Base-by-base conservation (phyloP, 2,329 filamentous ascomycete species). In the Aspergillus arachidicola region DNA sequence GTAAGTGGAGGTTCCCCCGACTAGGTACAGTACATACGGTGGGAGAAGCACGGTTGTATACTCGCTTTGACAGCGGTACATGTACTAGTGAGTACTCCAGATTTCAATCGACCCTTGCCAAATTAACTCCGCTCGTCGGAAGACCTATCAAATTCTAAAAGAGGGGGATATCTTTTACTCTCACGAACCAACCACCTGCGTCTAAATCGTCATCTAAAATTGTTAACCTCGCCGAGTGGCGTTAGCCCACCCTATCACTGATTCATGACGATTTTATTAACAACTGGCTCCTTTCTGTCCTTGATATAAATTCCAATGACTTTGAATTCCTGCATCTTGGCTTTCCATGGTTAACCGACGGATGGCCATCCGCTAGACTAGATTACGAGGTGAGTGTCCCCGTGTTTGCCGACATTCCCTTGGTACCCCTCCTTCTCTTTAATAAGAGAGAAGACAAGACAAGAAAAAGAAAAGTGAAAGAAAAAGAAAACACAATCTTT, bases 391-490 rank as follows among this genome's bases (percentile, higher is more conserved):
- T 57, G 55, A 26, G 53, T 60, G 34, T 14, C 30, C 51, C 48
- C 48, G 26, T 32, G 26, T 61, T 61, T 58, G 55, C 51, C 59
- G 59, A 51, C 48, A 36, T 57, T 48, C 54, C 34, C 48, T 23
- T 50, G n/a, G 28, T 19, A 30, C 9, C 50, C 46, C 60, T 54
- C 7, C n/a, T 5, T 28, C 26, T 51, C 59, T 55, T 64, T 48
- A 65, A 61, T 57, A 16, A 48, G 59, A 68, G 50, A 64, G 26
- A 53, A 60, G 61, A 50, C 54, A 55, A 58, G 19, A 58, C 60
- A 54, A 56, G 48, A 57, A 61, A 68, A 61, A 61, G 58, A 60
- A 48, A 56, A 10, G 7, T 28, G 7, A 11, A 46, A 58, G 19
- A 34, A 34, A 38, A 38, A 19, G 16, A 38, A 38, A 38, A 19